Evolutionary conservation across 2,329 filamentous ascomycete genomes (phyloP).

Genomic region (Scedosporium aurantiacum): DNA sequence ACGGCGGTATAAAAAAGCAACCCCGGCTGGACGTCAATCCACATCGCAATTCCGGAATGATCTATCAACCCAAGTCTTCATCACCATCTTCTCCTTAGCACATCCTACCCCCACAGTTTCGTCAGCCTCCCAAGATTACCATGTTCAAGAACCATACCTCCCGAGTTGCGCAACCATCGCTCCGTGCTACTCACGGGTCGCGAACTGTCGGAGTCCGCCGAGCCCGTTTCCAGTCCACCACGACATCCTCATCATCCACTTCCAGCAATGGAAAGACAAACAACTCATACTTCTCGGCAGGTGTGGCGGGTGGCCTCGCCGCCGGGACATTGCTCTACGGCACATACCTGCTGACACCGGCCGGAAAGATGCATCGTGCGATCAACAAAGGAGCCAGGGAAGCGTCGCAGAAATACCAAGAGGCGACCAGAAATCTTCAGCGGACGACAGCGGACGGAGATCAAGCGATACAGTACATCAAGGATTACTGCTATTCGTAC

Average conservation of each 20-base stretch:
- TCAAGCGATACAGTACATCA: slow-evolving; percentile 55
- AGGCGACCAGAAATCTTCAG: slow-evolving; percentile 48
- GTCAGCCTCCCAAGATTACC: neutral
- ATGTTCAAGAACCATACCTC: neutral
- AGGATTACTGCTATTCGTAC: slow-evolving; percentile 56
- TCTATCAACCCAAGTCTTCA: neutral
- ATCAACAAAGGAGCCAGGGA: slow-evolving; percentile 39
- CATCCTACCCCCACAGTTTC: neutral
- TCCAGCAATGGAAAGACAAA: slow-evolving; percentile 13
- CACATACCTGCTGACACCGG: slow-evolving; percentile 31
- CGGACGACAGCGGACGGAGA: slow-evolving; percentile 54
- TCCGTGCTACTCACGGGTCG: neutral
- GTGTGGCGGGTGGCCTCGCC: slow-evolving; percentile 31
- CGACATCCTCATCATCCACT: slow-evolving; percentile 8
- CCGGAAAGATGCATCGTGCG: slow-evolving; percentile 27
- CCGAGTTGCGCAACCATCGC: neutral
- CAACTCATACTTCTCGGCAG: slow-evolving; percentile 25
- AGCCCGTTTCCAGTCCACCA: slow-evolving; percentile 30
- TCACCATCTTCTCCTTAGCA: neutral
- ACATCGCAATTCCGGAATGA: too few species aligned
- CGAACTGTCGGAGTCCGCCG: slow-evolving; percentile 9
- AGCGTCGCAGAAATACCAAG: slow-evolving; percentile 49
- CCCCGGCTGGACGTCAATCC: too few species aligned
- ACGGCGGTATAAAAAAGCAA: too few species aligned
- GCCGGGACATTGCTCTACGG: slow-evolving; percentile 31